Evolutionary conservation across 2,329 filamentous ascomycete species (phyloP).

Genomic region (Fusarium odoratissimum): DNA sequence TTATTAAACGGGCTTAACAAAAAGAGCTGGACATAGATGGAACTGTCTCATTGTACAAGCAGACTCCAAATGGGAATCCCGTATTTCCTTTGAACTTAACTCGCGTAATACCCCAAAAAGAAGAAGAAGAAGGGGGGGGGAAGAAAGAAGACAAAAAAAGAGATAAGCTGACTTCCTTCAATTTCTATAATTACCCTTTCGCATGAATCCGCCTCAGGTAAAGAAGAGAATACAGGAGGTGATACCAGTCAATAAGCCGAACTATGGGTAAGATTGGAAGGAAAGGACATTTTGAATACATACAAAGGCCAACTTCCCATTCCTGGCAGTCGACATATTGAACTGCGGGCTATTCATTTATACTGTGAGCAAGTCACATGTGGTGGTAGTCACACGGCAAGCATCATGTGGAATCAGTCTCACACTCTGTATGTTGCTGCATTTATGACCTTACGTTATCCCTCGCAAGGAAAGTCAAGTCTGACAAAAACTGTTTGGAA

Average conservation of each 20-base stretch:
- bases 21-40: neutral
- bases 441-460: neutral
- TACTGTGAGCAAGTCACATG: neutral
- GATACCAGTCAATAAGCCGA: neutral
- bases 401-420: slow-evolving; percentile 1
- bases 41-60: neutral
- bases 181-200: neutral
- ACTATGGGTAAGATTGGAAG: neutral
- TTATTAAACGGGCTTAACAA: neutral
- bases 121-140: fast-evolving
- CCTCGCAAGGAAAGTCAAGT: neutral
- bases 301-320: neutral
- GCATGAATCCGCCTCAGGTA: neutral
- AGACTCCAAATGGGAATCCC: neutral
- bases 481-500: neutral
- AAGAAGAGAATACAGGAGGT: neutral
- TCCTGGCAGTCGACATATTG: neutral
- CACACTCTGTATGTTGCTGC: neutral
- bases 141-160: neutral
- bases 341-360: neutral
- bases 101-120: too few relatives aligned
- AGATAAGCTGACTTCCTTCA: neutral
- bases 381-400: neutral
- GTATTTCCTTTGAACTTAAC: neutral
- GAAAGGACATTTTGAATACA: neutral